Evolutionary conservation across 495 filamentous ascomycete species (phyloP), one percentile per base, ranked within the genome.

Genomic region (Xylaria bambusicola): DNA sequence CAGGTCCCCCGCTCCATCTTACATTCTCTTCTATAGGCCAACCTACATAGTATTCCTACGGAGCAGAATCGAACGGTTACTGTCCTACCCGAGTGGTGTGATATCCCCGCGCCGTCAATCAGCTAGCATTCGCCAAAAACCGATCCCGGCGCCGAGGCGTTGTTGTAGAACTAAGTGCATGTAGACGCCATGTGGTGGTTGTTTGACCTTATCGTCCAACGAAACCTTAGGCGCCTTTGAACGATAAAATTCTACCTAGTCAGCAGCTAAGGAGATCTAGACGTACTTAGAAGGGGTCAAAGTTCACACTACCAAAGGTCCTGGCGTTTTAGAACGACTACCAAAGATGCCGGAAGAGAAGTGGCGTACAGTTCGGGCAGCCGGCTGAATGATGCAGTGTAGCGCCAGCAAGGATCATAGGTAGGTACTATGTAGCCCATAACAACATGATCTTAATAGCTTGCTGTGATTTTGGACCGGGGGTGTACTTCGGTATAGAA

Each of bases 311-410:
- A 33, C 10, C 29, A 5, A 33, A 33, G 29, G 29, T 33, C 29
- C 10, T 1, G 10, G 9, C 8, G 35, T 12, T 27, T 53, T 42
- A 1, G 36, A 23, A 18, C 8, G 8, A 41, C 13, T 1, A 15
- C 33, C 10, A 17, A 23, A 42, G 33, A 17, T 7, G 21, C 17
- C 27, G 20, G 21, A 17, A 7, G 23, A 23, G 38, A 17, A 17
- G 35, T 33, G 10, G 29, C 29, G 29, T 33, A 33, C 5, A 33
- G 5, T 5, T 10, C 29, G 29, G 20, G 23, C 23, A 21, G 17
- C 38, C 38, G 52, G 52, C 52, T 54, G 52, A 54, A 54, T 54
- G 38, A 31, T 29, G 24, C 17, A 9, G 52, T 53, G 51, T 27
- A 53, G n/a, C 3, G 2, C 24, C 23, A 9, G 26, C 38, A 44